A percentile compares a stretch with the other conserved stretches of the same genome.
phyloP scores from a whole-genome alignment of 495 filamentous ascomycete genomes.

The Rhizodiscina lignyota region DNA sequence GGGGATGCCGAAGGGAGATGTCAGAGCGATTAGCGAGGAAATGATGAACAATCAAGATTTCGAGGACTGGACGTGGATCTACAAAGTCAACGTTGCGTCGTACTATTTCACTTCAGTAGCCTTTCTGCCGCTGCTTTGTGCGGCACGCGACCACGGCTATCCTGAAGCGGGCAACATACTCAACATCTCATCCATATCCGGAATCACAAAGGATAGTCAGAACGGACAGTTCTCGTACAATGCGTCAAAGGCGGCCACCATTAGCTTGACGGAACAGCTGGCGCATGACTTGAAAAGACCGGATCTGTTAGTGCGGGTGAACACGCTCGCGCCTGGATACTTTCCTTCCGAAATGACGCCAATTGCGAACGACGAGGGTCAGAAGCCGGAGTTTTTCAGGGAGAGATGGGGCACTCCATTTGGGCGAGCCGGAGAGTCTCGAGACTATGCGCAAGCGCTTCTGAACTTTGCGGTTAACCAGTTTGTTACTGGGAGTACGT shows the following conservation, averaged over 20 bases:
- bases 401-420: no score
- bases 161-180: conserved; percentile 12
- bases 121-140: conserved; percentile 16
- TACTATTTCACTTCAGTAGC: conserved; percentile 13
- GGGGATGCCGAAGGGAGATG: conserved; percentile 10
- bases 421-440: no score
- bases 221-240: conserved; percentile 41
- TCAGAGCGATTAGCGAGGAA: conserved; percentile 9
- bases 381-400: no score
- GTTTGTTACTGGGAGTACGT: no score
- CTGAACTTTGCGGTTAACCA: no score
- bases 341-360: conserved; percentile 4
- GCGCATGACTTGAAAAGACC: conserved; percentile 36
- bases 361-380: neutral
- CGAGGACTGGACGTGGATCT: conserved; percentile 14
- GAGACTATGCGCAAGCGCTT: no score
- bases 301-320: conserved; percentile 15
- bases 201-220: conserved; percentile 13
- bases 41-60: conserved; percentile 14
- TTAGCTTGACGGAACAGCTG: conserved; percentile 54
- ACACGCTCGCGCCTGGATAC: conserved; percentile 4
- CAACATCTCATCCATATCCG: conserved; percentile 16
- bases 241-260: conserved; percentile 59
- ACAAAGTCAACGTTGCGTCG: conserved; percentile 14
- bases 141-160: no score